Percentiles rank a stretch among this genome's conserved stretches.
phyloP scores from a whole-genome alignment of 2,329 filamentous ascomycete genomes.

The Aspergillus hortae region DNA sequence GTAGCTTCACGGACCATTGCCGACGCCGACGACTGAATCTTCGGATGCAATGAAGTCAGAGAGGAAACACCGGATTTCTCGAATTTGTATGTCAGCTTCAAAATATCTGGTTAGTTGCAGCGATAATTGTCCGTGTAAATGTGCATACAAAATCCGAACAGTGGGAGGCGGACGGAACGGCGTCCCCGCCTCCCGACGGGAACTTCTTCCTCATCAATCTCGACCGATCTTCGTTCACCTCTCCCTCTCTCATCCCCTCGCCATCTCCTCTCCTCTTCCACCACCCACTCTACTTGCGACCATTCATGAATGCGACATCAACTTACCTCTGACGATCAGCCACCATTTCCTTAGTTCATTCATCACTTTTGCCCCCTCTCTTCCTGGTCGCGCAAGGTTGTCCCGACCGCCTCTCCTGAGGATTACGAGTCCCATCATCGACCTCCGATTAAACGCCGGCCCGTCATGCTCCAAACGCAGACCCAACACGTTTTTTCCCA shows the following conservation, averaged over 20 bases:
- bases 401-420: conserved; percentile 18
- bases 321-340: conserved; percentile 22
- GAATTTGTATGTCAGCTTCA: too few species aligned
- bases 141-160: not conserved
- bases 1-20: not conserved
- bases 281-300: conserved; percentile 3
- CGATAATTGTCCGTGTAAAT: too few species aligned
- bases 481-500: conserved; percentile 62
- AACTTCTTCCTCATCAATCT: conserved; percentile 18
- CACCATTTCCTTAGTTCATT: conserved; percentile 2
- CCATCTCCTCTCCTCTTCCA: conserved; percentile 3
- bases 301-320: conserved; percentile 29
- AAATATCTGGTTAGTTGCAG: too few species aligned
- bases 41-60: not conserved
- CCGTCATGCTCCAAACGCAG: conserved; percentile 47
- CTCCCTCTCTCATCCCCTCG: not conserved
- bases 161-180: conserved; percentile 17
- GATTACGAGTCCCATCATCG: conserved; percentile 13
- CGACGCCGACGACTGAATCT: not conserved
- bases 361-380: conserved; percentile 2
- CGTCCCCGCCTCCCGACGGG: conserved; percentile 35
- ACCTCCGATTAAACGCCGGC: conserved; percentile 23
- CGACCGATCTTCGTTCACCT: conserved; percentile 15
- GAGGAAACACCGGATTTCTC: too few species aligned
- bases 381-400: conserved; percentile 19